Conservation (phyloP, 1,284 basidiomycete genomes). For the Apiotrichum montevideense region DNA sequence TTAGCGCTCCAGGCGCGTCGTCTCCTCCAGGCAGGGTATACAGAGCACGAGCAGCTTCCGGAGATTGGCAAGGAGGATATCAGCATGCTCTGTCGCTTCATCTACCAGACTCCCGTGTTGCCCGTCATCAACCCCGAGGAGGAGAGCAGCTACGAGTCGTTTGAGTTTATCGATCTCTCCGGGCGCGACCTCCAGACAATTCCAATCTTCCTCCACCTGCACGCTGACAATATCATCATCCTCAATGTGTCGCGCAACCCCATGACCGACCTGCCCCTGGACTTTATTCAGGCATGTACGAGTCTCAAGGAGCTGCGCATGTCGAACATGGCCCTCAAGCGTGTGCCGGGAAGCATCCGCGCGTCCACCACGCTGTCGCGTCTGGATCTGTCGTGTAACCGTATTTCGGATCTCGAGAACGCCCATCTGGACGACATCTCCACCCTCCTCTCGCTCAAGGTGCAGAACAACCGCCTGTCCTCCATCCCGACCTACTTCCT, state of each 20-base stretch:
- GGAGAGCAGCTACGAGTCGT: slow-evolving; percentile 66
- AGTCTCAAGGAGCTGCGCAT: slow-evolving; percentile 78
- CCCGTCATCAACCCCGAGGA: slow-evolving; percentile 59
- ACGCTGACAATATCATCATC: slow-evolving; percentile 77
- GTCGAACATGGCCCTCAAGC: slow-evolving; percentile 91
- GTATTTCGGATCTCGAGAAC: slow-evolving; percentile 82
- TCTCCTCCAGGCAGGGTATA: slow-evolving; percentile 86
- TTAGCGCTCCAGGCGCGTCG: slow-evolving; percentile 77
- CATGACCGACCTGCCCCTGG: slow-evolving; percentile 90
- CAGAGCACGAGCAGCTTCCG: slow-evolving; percentile 71
- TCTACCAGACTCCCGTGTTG: slow-evolving; percentile 54
- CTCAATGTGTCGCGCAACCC: slow-evolving; percentile 92
- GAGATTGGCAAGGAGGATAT: slow-evolving; percentile 76
- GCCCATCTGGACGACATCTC: slow-evolving; percentile 73
- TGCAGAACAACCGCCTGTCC: slow-evolving; percentile 90
- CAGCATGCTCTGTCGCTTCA: slow-evolving; percentile 80
- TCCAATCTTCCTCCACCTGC: slow-evolving; percentile 79
- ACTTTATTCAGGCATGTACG: slow-evolving; percentile 89
- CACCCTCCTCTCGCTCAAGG: slow-evolving; percentile 65
- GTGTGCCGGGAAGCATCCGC: slow-evolving; percentile 77
- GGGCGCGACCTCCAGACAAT: slow-evolving; percentile 80
- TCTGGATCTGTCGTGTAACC: slow-evolving; percentile 88
- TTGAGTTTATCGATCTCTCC: slow-evolving; percentile 78
- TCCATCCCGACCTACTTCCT: slow-evolving; percentile 80
- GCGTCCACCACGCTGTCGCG: slow-evolving; percentile 69